phyloP scores from a whole-genome alignment of 1,284 basidiomycete genomes.

The Rhodotorula sp. region DNA sequence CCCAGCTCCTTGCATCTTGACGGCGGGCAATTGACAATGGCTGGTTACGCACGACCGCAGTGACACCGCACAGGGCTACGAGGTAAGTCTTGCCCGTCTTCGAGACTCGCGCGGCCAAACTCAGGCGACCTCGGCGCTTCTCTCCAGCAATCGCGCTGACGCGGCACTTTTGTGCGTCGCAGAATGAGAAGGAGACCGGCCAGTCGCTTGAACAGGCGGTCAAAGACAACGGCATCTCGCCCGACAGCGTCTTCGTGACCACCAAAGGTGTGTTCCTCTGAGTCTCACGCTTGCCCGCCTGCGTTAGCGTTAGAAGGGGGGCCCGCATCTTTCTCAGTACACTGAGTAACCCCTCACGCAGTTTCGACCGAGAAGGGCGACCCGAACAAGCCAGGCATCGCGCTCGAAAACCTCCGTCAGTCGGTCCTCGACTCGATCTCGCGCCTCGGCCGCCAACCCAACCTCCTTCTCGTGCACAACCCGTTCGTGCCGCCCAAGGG shows the following conservation, averaged over 20 bases:
- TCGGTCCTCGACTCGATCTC: slow-evolving; percentile 18
- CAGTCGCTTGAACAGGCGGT: slow-evolving; percentile 25
- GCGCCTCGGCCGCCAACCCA: slow-evolving; percentile 25
- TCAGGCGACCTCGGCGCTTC: no score
- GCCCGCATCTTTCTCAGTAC: no score
- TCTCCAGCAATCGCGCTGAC: no score
- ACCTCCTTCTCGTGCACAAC: slow-evolving; percentile 40
- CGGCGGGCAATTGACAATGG: not conserved
- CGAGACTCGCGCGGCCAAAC: not conserved
- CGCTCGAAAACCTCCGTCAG: slow-evolving; percentile 21
- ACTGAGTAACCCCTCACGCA: not conserved
- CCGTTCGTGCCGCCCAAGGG: slow-evolving; percentile 41
- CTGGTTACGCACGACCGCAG: not conserved
- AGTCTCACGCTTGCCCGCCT: not conserved
- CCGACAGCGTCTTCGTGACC: slow-evolving; percentile 34
- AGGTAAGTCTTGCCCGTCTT: not conserved
- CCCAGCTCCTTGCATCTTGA: not conserved
- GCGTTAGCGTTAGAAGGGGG: not conserved
- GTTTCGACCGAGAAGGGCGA: slow-evolving; percentile 32
- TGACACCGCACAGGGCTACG: slow-evolving; percentile 42
- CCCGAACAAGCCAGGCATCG: slow-evolving; percentile 22
- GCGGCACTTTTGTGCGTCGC: not conserved
- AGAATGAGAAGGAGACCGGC: slow-evolving; percentile 40
- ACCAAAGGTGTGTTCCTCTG: slow-evolving; percentile 34
- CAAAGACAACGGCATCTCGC: slow-evolving; percentile 14